Percentiles rank a stretch among this genome's conserved stretches.
Conservation (phyloP, 345 rosid species). For the Syzygium grande region DNA sequence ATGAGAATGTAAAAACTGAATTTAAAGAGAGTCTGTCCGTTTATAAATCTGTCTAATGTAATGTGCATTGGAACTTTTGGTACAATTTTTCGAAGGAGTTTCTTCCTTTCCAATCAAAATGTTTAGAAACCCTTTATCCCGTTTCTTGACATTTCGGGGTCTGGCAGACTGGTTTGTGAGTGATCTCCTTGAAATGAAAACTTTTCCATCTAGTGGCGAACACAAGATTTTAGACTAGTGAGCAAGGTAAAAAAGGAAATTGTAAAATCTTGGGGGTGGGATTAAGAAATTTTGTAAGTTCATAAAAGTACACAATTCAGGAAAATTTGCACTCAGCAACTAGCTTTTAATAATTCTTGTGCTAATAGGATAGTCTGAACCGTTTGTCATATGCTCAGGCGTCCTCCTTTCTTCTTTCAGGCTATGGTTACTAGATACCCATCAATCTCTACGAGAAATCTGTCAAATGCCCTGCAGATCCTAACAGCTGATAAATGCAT, state of each 20-base stretch:
- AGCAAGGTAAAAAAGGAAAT: not conserved
- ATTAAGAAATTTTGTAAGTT: not conserved
- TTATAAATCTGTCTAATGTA: not conserved
- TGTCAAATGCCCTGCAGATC: constrained; percentile 56
- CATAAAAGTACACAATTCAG: not conserved
- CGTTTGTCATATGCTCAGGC: not conserved
- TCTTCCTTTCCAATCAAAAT: not conserved
- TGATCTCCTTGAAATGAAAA: not conserved
- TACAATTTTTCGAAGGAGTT: not conserved
- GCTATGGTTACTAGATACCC: constrained; percentile 80
- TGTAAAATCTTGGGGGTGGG: not conserved
- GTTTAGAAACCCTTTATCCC: not conserved
- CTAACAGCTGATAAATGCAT: constrained; percentile 63
- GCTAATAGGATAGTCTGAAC: not conserved
- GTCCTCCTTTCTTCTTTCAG: constrained; percentile 16
- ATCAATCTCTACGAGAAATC: constrained; percentile 71
- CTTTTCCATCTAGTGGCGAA: not conserved
- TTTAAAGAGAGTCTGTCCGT: not conserved
- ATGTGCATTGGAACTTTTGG: not conserved
- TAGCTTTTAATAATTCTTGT: not conserved
- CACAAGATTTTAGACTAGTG: not conserved
- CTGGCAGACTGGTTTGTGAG: not conserved
- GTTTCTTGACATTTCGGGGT: not conserved
- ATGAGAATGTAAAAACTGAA: not conserved
- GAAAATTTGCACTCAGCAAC: not conserved